Percentiles rank a stretch among this genome's conserved stretches.
phyloP scores from a whole-genome alignment of 768 basidiomycete genomes.

The Tubosaeta sp. region DNA sequence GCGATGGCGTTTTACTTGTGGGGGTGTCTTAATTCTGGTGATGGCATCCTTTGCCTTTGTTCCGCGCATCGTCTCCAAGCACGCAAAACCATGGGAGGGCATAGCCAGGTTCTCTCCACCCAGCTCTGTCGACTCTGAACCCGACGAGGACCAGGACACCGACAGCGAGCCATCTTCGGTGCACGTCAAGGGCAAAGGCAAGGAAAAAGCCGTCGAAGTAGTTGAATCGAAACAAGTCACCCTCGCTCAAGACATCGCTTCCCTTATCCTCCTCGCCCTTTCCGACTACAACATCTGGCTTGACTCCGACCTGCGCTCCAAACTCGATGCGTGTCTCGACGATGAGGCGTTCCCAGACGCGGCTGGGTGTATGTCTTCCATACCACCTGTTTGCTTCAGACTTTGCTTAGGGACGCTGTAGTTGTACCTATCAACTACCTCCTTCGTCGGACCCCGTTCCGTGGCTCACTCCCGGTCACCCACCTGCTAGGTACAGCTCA shows the following conservation, averaged over 20 bases:
- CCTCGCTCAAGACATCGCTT: conserved; percentile 43
- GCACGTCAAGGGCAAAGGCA: conserved; percentile 25
- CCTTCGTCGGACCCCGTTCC: conserved; percentile 35
- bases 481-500: background rate
- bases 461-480: conserved; percentile 10
- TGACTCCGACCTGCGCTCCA: conserved; percentile 50
- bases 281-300: conserved; percentile 69
- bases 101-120: conserved; percentile 11
- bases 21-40: background rate
- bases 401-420: conserved; percentile 26
- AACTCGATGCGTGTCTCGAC: conserved; percentile 35
- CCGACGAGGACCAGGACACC: background rate
- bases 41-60: conserved; percentile 41
- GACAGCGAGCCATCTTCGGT: background rate
- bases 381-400: background rate
- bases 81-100: conserved; percentile 23
- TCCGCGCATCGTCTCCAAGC: conserved; percentile 43
- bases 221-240: conserved; percentile 15
- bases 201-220: conserved; percentile 15
- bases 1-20: too few species aligned
- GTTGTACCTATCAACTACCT: conserved; percentile 61
- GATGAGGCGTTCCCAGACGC: conserved; percentile 12
- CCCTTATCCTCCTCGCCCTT: conserved; percentile 55
- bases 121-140: conserved; percentile 3
- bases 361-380: conserved; percentile 46